These are phyloP conservation scores for Centella asiatica DNA, from an alignment of 129 eudicot genomes.

Conservation along the genomic window DNA sequence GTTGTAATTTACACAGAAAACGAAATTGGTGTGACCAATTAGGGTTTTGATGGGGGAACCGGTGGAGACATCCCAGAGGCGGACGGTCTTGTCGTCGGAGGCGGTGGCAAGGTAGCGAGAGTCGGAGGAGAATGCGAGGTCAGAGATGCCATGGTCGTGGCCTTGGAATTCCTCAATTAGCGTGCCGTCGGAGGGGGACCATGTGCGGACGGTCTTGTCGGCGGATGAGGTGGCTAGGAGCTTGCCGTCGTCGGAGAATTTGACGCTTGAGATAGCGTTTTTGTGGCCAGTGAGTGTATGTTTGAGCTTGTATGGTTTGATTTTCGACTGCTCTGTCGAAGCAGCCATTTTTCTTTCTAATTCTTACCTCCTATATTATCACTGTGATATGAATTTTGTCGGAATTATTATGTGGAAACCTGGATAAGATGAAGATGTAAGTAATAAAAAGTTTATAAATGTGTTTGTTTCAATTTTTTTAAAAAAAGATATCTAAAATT, in stretches of 20 bases:
- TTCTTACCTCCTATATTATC: too few relatives aligned
- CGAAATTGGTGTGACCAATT: conserved; percentile 75
- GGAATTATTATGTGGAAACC: too few relatives aligned
- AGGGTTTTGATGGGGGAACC: conserved; percentile 60
- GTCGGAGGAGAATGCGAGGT: conserved; percentile 85
- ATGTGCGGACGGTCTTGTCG: conserved; percentile 66
- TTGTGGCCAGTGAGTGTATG: conserved; percentile 82
- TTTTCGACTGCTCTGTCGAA: conserved; percentile 15
- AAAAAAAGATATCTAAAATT: too few relatives aligned
- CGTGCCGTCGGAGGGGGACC: conserved; percentile 39
- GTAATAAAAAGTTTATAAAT: too few relatives aligned
- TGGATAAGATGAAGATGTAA: too few relatives aligned
- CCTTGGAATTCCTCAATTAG: conserved; percentile 48
- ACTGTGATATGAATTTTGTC: too few relatives aligned
- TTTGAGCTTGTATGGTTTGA: conserved; percentile 60
- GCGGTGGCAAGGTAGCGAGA: conserved; percentile 75
- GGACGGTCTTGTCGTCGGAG: conserved; percentile 88
- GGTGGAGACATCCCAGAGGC: conserved; percentile 65
- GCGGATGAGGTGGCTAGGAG: conserved; percentile 88
- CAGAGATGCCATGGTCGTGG: conserved; percentile 82
- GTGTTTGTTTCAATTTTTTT: too few relatives aligned
- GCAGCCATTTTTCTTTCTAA: conserved; percentile 26
- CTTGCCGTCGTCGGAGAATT: conserved; percentile 83
- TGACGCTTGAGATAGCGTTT: conserved; percentile 72
- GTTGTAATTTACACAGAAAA: conserved; percentile 58